Base-by-base conservation (phyloP, 2,329 filamentous ascomycete species). In the Onygenales sp. region DNA sequence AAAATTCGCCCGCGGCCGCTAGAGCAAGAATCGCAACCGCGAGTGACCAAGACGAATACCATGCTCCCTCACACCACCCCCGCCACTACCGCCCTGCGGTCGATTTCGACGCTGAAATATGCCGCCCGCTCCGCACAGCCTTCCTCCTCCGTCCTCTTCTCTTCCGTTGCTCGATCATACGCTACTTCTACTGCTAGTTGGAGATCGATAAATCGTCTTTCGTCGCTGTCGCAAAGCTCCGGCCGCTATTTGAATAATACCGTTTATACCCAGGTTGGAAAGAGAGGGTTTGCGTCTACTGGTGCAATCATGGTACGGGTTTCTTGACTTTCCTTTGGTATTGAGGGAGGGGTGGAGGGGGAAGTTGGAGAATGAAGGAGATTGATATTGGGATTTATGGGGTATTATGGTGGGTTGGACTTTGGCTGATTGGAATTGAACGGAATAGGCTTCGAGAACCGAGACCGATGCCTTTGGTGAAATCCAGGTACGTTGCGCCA, bases 381-480 rank as follows among this genome's bases (percentile, higher is more conserved):
- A 17, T 17, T 17, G 17, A 17, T 17, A 17, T 34, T 40, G 40
- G 37, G 45, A 40, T 13, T 52, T 34, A 36, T n/a, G 40, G 42
- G 43, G 10, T 36, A 42, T 49, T 11, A 40, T 33, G 39, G 3
- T 13, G 4, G 11, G 33, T 21, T 37, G 32, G 39, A 48, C 27
- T 32, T 36, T 32, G 13, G n/a, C n/a, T 46, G 37, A 44, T 45
- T 46, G 27, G 14, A 17, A 31, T 36, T 53, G 44, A 21, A 21
- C 31, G 47, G 34, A 55, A 44, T 62, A 71, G 69, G 65, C 69
- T 63, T 61, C 65, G 60, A 84, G 93, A 74, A 88, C 86, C 66
- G 93, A 98, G 77, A 93, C 83, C 74, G 93, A 98, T 79, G 93
- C 93, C 74, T 97, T 97, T 78, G 93, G 93, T 75, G 90, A 95